Percentiles rank a stretch among this genome's conserved stretches.
Conservation (phyloP, 169 alveolate species). For the Eimeria sp. region DNA sequence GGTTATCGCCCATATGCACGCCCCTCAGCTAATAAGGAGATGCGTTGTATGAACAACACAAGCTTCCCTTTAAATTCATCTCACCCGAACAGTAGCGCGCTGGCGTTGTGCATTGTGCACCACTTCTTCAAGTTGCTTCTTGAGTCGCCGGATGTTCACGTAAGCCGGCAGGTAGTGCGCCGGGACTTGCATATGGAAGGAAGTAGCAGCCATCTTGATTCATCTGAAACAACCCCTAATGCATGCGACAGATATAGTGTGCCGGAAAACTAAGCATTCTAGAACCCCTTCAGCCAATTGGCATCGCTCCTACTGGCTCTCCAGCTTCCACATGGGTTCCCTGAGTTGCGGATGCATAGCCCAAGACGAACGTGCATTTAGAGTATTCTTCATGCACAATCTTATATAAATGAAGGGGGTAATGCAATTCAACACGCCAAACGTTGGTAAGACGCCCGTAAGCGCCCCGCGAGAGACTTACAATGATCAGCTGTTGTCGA, state of each 20-base stretch:
- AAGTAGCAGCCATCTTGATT: conserved; percentile 51
- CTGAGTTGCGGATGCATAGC: not conserved
- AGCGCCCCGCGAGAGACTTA: not conserved
- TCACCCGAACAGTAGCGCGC: conserved; percentile 64
- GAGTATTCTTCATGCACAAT: not conserved
- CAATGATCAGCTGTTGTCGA: not conserved
- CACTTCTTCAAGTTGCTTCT: conserved; percentile 47
- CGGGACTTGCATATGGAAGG: conserved; percentile 51
- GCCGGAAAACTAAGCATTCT: not conserved
- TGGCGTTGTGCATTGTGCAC: conserved; percentile 67
- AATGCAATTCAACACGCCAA: not conserved
- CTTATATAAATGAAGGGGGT: not conserved
- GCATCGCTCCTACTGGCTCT: conserved; percentile 1
- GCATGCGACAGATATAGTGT: not conserved
- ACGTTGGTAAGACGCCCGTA: not conserved
- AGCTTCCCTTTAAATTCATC: not conserved
- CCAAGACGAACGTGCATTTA: not conserved
- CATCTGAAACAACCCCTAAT: not conserved
- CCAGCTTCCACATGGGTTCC: not conserved
- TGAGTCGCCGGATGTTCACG: conserved; percentile 46
- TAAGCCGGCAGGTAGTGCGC: conserved; percentile 60
- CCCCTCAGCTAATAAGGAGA: not conserved
- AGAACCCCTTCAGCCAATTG: not conserved
- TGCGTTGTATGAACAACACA: not conserved
- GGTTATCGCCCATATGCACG: not conserved